Base-by-base conservation (phyloP, 768 basidiomycete species). In the Rubroboletus pulcherrimus region DNA sequence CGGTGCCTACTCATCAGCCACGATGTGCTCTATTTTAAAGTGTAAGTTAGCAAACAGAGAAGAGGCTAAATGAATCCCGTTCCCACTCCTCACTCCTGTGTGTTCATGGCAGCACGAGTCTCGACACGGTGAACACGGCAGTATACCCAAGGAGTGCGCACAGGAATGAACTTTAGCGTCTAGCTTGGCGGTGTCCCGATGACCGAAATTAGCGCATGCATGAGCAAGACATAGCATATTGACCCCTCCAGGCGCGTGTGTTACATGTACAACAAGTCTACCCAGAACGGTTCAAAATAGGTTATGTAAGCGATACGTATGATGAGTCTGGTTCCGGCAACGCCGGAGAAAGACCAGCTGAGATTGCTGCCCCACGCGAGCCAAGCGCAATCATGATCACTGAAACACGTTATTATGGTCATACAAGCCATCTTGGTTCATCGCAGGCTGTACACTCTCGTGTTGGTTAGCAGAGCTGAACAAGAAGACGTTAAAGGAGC, bases 141-240 rank as follows among this genome's bases (percentile, higher is more conserved):
- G 26, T 26, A 54, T 41, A 5, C 5, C 26, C 39, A 47, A 50
- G 38, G 48, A 26, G 49, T 47, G 50, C 39, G 53, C 63, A 62
- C 63, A 59, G 55, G 53, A 65, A 54, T 53, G 49, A 54, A 54
- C 40, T 19, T 51, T 43, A 33, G 19, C 3, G 3, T 24, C 39
- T 12, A 15, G 12, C 35, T n/a, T 40, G 35, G 43, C 39, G n/a
- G 43, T 45, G 51, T 34, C 8, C 51, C 39, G 34, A 49, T 47
- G 53, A 21, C 54, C 58, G 58, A 63, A 55, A 61, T 66, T 45
- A 61, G 64, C 64, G 49, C 33, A 66, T 26, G 26, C 64, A 66
- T 62, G 62, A 61, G 53, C 46, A 24, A 21, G 33, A 58, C 47
- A 60, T 58, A 52, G 33, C 47, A 26, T 26, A 66, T 46, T 51